These are phyloP conservation scores for Nicotiana undulata DNA, from an alignment of 257 asterid genomes.

Conservation along the genomic window DNA sequence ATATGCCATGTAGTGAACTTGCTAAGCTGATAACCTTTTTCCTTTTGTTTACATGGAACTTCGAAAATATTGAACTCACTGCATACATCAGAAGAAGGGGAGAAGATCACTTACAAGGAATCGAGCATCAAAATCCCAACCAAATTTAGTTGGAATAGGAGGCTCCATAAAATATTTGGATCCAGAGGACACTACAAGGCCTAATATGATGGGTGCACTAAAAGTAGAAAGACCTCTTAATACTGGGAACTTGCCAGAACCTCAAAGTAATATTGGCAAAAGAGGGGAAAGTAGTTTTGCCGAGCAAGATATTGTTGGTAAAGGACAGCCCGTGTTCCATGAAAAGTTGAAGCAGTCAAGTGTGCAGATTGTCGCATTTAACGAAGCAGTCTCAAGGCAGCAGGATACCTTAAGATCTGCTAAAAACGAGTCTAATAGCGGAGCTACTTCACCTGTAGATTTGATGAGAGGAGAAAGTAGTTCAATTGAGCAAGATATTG, in stretches of 20 bases:
- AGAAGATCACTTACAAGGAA: conserved; percentile 29
- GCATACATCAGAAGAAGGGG: conserved; percentile 41
- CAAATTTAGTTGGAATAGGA: conserved; percentile 33
- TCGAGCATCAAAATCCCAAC: conserved; percentile 35
- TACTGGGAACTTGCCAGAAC: conserved; percentile 13
- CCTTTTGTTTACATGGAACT: neutral
- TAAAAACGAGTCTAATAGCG: neutral
- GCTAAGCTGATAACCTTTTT: conserved; percentile 6
- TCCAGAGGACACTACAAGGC: conserved; percentile 14
- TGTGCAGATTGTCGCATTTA: conserved; percentile 1
- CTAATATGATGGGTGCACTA: conserved; percentile 17
- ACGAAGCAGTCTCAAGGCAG: neutral
- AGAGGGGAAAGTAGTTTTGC: conserved; percentile 12
- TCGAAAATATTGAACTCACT: neutral
- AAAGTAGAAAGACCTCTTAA: conserved; percentile 12
- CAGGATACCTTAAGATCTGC: neutral
- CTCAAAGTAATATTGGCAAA: conserved; percentile 11
- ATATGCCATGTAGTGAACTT: neutral
- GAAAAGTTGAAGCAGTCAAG: conserved; percentile 12
- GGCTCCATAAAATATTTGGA: conserved; percentile 17
- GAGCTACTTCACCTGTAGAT: neutral
- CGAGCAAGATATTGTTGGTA: neutral
- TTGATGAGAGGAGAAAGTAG: conserved; percentile 8
- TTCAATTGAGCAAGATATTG: conserved; percentile 9
- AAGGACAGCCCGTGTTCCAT: conserved; percentile 5